These are phyloP conservation scores for maize (Zea mays) DNA, from an alignment of 176 grass and related monocot genomes.

Conservation along the genomic window DNA sequence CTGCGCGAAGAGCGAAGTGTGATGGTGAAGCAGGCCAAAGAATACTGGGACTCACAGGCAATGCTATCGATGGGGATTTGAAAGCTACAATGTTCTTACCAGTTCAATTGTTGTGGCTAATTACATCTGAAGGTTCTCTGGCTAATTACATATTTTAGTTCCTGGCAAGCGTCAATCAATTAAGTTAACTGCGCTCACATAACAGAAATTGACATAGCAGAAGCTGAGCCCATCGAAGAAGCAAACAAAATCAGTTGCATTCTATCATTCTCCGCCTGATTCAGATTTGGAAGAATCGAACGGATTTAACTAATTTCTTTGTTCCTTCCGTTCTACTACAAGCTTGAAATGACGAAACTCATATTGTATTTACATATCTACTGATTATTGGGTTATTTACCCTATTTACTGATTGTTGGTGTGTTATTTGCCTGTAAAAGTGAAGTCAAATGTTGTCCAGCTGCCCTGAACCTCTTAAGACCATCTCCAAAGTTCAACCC, in stretches of 20 bases:
- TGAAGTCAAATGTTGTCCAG: neutral
- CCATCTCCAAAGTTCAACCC: too few species aligned
- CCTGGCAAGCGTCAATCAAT: neutral
- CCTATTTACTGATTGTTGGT: neutral
- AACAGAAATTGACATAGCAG: conserved; percentile 12
- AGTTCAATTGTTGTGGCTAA: conserved; percentile 13
- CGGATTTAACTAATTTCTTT: conserved; percentile 5
- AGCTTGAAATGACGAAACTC: too few species aligned
- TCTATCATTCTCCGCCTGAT: neutral
- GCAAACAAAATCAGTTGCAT: neutral
- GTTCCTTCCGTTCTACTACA: neutral
- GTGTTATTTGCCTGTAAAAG: neutral
- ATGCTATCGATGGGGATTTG: conserved; percentile 57
- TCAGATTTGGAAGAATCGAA: neutral
- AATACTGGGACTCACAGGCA: conserved; percentile 73
- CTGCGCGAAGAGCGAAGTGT: conserved; percentile 44
- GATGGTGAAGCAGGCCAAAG: conserved; percentile 76
- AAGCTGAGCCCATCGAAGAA: neutral
- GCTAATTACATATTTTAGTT: conserved; percentile 27
- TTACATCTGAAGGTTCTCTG: neutral
- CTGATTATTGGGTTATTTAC: too few species aligned
- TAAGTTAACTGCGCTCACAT: neutral
- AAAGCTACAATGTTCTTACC: neutral
- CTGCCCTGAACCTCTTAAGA: too few species aligned
- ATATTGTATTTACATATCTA: too few species aligned